Conservation (phyloP, 352 stramenopile genomes). For the Phytophthora chlamydospora region DNA sequence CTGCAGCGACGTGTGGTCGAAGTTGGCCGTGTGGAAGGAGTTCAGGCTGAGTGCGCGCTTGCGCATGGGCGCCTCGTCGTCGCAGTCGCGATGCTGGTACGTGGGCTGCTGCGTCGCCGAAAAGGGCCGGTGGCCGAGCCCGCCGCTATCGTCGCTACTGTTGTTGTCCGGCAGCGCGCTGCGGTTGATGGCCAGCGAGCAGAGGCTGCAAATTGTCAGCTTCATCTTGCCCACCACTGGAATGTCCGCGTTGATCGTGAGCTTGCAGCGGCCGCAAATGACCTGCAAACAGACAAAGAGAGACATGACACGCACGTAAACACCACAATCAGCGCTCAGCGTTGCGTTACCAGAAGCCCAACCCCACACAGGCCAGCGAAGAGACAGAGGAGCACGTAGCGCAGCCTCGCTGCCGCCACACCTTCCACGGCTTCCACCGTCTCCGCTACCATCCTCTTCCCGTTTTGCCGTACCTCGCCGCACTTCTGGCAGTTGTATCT, state of each 20-base stretch:
- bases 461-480: slow-evolving; percentile 54
- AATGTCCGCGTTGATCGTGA: slow-evolving; percentile 81
- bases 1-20: slow-evolving; percentile 69
- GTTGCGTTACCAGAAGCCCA: slow-evolving; percentile 23
- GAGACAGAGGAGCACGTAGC: slow-evolving; percentile 18
- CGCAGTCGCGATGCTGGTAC: slow-evolving; percentile 36
- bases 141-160: slow-evolving; percentile 42
- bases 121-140: slow-evolving; percentile 51
- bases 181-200: slow-evolving; percentile 78
- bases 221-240: slow-evolving; percentile 87
- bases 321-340: slow-evolving; percentile 2
- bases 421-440: neutral
- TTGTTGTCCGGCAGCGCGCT: slow-evolving; percentile 57
- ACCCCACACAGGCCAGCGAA: neutral
- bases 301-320: slow-evolving; percentile 17
- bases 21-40: slow-evolving; percentile 85
- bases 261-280: slow-evolving; percentile 75
- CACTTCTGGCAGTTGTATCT: slow-evolving; percentile 89
- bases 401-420: neutral
- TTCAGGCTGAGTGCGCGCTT: slow-evolving; percentile 68
- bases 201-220: slow-evolving; percentile 84
- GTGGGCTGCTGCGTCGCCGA: slow-evolving; percentile 43
- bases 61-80: slow-evolving; percentile 38
- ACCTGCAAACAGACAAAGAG: slow-evolving; percentile 39
- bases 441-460: slow-evolving; percentile 1